phyloP scores from a whole-genome alignment of 2,329 filamentous ascomycete species.

The Aspergillus sp. region DNA sequence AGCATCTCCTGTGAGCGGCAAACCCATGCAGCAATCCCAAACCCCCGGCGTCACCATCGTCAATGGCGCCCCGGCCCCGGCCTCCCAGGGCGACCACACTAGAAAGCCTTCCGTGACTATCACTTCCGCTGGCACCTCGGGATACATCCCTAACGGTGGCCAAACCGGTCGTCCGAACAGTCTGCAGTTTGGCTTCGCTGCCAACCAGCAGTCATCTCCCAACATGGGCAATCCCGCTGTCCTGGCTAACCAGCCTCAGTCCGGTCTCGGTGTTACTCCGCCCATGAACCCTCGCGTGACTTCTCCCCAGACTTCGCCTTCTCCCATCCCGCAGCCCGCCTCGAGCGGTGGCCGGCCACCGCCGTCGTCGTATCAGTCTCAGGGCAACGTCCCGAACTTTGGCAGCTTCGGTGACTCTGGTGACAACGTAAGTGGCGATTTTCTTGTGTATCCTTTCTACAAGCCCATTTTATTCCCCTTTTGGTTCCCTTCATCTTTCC shows the following conservation, averaged over 20 bases:
- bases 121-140: constrained; percentile 75
- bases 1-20: constrained; percentile 83
- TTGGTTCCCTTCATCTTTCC: not conserved
- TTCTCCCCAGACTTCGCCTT: constrained; percentile 85
- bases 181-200: constrained; percentile 76
- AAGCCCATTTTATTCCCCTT: not conserved
- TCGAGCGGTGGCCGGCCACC: constrained; percentile 83
- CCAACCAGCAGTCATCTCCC: constrained; percentile 64
- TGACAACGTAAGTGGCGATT: constrained; percentile 65
- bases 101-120: constrained; percentile 92
- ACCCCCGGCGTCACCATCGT: constrained; percentile 57
- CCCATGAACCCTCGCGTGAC: constrained; percentile 70
- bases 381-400: constrained; percentile 73
- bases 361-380: constrained; percentile 71
- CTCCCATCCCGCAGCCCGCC: constrained; percentile 86
- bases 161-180: constrained; percentile 57
- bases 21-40: constrained; percentile 56
- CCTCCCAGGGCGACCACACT: constrained; percentile 66
- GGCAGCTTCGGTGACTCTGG: constrained; percentile 74
- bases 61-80: constrained; percentile 63
- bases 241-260: constrained; percentile 45
- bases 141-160: constrained; percentile 76
- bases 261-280: constrained; percentile 51
- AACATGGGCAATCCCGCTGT: constrained; percentile 64
- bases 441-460: not conserved